phyloP scores from a whole-genome alignment of 768 basidiomycete species.

The Pleurotus tuoliensis region DNA sequence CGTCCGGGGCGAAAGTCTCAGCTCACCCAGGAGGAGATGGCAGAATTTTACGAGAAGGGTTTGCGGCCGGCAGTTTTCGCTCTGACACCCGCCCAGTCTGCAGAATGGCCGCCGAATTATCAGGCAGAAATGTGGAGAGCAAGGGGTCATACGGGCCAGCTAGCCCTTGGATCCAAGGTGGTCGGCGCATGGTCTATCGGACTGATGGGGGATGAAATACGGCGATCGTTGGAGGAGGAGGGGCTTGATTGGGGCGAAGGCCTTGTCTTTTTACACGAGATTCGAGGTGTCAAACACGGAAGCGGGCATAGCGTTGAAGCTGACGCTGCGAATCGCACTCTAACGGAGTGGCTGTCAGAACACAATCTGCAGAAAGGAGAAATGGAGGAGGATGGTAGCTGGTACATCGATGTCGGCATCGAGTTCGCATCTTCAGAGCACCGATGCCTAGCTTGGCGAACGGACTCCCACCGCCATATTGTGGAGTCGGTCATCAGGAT shows the following conservation, averaged over 20 bases:
- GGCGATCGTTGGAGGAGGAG: not conserved
- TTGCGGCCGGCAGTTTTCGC: slow-evolving; percentile 9
- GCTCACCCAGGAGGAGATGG: not conserved
- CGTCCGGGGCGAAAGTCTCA: not conserved
- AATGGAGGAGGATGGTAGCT: not conserved
- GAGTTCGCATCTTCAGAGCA: slow-evolving; percentile 16
- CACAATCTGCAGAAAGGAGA: not conserved
- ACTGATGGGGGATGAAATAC: not conserved
- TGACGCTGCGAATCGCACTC: not conserved
- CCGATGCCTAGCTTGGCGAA: slow-evolving; percentile 26
- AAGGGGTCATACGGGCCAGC: not conserved
- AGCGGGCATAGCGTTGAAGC: not conserved
- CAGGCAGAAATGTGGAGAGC: slow-evolving; percentile 9
- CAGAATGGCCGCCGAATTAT: slow-evolving; percentile 11
- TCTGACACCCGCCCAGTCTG: not conserved
- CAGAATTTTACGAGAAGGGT: slow-evolving; percentile 10
- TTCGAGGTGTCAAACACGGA: slow-evolving; percentile 9
- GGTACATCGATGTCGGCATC: slow-evolving; percentile 28
- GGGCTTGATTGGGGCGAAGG: not conserved
- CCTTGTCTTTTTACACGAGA: slow-evolving; percentile 5
- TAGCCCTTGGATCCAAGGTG: slow-evolving; percentile 5
- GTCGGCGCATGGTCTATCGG: not conserved
- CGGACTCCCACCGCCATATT: no score
- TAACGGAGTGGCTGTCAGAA: not conserved
- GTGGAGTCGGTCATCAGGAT: no score